Evolutionary conservation across 1,139 yeast species (phyloP).

Genomic region (Yamadazyma jaroonii): DNA sequence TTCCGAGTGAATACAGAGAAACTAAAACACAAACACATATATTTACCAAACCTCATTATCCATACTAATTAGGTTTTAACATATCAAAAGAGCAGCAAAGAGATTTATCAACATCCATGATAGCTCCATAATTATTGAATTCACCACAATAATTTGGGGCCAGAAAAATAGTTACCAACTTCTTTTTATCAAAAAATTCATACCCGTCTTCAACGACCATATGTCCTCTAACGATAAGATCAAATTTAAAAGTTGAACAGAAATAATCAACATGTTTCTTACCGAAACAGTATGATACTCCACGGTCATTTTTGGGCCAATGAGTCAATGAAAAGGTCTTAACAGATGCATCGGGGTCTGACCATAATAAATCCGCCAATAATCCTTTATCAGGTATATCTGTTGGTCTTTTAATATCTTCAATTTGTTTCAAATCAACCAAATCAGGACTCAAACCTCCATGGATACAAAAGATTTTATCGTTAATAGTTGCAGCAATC

Average conservation of each 20-base stretch:
- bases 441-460: conserved; percentile 86
- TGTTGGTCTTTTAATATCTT: conserved; percentile 73
- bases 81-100: conserved; percentile 82
- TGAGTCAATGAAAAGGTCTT: conserved; percentile 39
- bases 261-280: conserved; percentile 70
- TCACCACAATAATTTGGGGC: conserved; percentile 95
- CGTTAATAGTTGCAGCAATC: conserved; percentile 82
- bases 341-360: conserved; percentile 74
- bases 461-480: conserved; percentile 83
- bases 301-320: conserved; percentile 85
- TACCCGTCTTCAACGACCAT: conserved; percentile 95
- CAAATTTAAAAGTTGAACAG: conserved; percentile 68
- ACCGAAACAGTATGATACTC: conserved; percentile 82
- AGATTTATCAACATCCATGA: conserved; percentile 76
- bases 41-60: too few species aligned
- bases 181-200: conserved; percentile 76
- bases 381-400: conserved; percentile 85
- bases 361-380: conserved; percentile 81
- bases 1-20: too few species aligned
- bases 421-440: conserved; percentile 62
- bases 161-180: conserved; percentile 76
- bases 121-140: conserved; percentile 88
- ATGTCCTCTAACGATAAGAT: conserved; percentile 80
- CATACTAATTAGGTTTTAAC: conserved; percentile 51
- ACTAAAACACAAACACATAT: background rate